A percentile compares a stretch with the other conserved stretches of the same genome.
phyloP scores from a whole-genome alignment of 768 basidiomycete species.

The Mycena rebaudengoi region DNA sequence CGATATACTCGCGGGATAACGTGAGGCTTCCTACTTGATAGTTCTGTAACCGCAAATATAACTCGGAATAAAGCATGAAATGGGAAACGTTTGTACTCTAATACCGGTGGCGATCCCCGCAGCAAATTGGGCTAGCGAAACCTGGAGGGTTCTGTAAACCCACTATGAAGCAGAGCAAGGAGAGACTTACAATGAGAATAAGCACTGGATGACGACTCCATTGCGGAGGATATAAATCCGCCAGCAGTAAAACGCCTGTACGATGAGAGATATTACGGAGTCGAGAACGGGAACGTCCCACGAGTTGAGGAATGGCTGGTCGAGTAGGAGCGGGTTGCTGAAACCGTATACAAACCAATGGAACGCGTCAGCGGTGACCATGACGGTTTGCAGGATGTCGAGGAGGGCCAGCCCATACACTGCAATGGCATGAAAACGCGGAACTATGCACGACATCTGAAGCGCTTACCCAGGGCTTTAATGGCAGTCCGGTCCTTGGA shows the following conservation, averaged over 20 bases:
- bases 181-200: constrained; percentile 18
- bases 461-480: constrained; percentile 16
- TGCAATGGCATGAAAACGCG: constrained; percentile 1
- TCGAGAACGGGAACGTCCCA: constrained; percentile 31
- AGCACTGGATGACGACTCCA: constrained; percentile 3
- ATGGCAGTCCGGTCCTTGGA: constrained; percentile 12
- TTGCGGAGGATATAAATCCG: constrained; percentile 25
- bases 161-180: background rate
- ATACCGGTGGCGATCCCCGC: constrained; percentile 18
- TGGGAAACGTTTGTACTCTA: background rate
- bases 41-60: constrained; percentile 4
- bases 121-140: constrained; percentile 18
- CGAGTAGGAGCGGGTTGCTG: constrained; percentile 18
- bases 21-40: constrained; percentile 19
- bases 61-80: background rate
- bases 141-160: constrained; percentile 4
- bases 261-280: constrained; percentile 27
- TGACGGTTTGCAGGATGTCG: constrained; percentile 29
- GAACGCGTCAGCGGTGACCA: constrained; percentile 33
- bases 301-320: constrained; percentile 24
- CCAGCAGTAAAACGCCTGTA: constrained; percentile 32
- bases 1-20: constrained; percentile 16
- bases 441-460: background rate
- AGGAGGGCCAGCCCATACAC: constrained; percentile 30
- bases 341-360: constrained; percentile 35